Evolutionary conservation across 2,329 filamentous ascomycete species (phyloP), one percentile per base, ranked within the genome.

Genomic region (Lecanicillium sp.): DNA sequence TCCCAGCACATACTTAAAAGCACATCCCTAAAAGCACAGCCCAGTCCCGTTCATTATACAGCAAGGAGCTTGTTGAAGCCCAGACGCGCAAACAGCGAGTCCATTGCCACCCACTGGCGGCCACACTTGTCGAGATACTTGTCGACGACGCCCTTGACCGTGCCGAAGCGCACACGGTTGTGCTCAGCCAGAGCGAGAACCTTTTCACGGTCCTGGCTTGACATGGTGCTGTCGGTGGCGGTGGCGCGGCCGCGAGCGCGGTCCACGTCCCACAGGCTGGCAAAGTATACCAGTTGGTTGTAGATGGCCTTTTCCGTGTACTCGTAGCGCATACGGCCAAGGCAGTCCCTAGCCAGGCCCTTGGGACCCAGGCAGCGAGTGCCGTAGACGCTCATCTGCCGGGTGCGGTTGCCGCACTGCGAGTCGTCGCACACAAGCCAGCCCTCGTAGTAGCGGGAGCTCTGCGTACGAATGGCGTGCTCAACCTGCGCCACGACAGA

Each of bases 311-410:
- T 91, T 70, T 97, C 93, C 1, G 79, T 76, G 60, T 87, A 85
- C 68, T 94, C 90, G 63, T 90, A 96, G 19, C 79, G 73, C 90
- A 98, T 97, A 42, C 81, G 81, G 17, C 93, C 93, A 4, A 83
- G 71, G 64, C 93, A 98, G 48, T 89, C 90, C 48, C 83, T 79
- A 0, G 86, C 91, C 3, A 93, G 82, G 2, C 90, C 90, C 56
- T 84, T 84, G 14, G 91, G 88, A 0, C 93, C 93, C 5, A 97
- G 74, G 63, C 93, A 98, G 42, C 90, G 82, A 52, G 86, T 83
- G 38, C 93, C 93, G 64, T 95, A 95, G 32, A 98, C 93, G 58
- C 83, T 87, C 74, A 97, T 90, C 64, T 95, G 89, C 41, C 91
- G 80, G 2, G 93, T 97, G 49, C 88, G 84, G 61, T 83, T 86